Conservation (phyloP, 2,329 filamentous ascomycete genomes). For the Apiospora kogelbergensis region DNA sequence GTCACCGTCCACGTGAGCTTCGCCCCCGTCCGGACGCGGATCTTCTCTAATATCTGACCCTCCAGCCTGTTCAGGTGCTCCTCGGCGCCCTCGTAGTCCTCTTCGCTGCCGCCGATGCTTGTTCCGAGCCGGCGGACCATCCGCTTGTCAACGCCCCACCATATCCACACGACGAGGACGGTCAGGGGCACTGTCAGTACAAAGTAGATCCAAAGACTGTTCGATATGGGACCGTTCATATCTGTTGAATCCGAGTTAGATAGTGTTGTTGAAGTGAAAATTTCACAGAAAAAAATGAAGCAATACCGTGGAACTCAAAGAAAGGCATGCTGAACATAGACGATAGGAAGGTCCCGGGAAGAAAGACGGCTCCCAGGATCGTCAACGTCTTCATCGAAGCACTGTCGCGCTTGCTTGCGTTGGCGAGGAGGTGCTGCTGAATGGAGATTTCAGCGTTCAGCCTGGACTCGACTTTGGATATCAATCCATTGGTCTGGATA, state of each 20-base stretch:
- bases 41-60: slow-evolving; percentile 4
- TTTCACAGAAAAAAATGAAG: neutral
- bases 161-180: neutral
- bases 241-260: neutral
- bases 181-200: slow-evolving; percentile 7
- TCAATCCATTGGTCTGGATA: neutral
- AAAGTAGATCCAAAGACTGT: slow-evolving; percentile 13
- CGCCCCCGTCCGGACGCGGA: neutral
- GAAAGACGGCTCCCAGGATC: slow-evolving; percentile 16
- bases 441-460: slow-evolving; percentile 31
- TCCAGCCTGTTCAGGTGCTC: slow-evolving; percentile 8
- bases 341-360: slow-evolving; percentile 18
- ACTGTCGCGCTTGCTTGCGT: slow-evolving; percentile 21
- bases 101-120: neutral
- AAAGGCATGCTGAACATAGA: slow-evolving; percentile 5
- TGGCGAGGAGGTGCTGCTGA: slow-evolving; percentile 22
- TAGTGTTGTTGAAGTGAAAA: too few species aligned
- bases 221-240: neutral
- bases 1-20: neutral
- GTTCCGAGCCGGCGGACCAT: neutral
- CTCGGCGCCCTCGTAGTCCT: neutral
- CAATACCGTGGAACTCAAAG: neutral
- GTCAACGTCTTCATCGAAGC: slow-evolving; percentile 27
- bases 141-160: slow-evolving; percentile 8
- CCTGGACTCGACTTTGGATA: slow-evolving; percentile 16